Evolutionary conservation across 2,329 filamentous ascomycete genomes (phyloP), one percentile per base, ranked within the genome.

Genomic region (Pyrenochaeta sp.): DNA sequence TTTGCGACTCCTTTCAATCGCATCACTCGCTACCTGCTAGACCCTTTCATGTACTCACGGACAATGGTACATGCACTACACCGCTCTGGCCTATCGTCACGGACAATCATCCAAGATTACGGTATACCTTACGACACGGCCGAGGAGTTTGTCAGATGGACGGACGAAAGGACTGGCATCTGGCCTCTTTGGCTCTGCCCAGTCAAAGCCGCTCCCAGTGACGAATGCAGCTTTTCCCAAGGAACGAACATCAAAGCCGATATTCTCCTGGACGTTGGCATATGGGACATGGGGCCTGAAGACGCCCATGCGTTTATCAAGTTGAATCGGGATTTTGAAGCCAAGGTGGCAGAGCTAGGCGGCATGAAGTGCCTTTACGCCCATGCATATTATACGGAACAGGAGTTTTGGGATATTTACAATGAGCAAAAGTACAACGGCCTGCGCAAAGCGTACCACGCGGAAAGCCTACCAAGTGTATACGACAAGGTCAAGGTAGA

Each of bases 361-460:
- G 92, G 92, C 7, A 86, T 90, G 81, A 96, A 96, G 79, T 96
- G 91, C 87, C 79, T 96, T 17, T 96, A 96, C 75, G 91, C 92
- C 3, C 90, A 94, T 69, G 89, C 90, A 0, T 96, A 92, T 78
- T 96, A 95, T 74, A 83, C 84, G 15, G 84, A 90, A 70, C 77
- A 82, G 1, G 86, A 90, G 69, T 92, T 91, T 71, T 90, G 88
- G 88, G 68, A 77, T 23, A 81, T 87, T 46, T 90, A 91, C 71
- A 80, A 85, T 45, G 75, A 79, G 42, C 69, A 73, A 18, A 86
- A 82, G 82, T 92, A 92, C 72, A 82, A 87, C 43, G 79, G 68
- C 1, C 75, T 92, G 63, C 78, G 90, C 29, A 58, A 70, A 30
- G 89, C 87, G 72, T 92, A 90, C 74, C 74, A 81, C 43, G 89